Evolutionary conservation across 2,329 filamentous ascomycete genomes (phyloP).

Genomic region (Colletotrichum sp.): DNA sequence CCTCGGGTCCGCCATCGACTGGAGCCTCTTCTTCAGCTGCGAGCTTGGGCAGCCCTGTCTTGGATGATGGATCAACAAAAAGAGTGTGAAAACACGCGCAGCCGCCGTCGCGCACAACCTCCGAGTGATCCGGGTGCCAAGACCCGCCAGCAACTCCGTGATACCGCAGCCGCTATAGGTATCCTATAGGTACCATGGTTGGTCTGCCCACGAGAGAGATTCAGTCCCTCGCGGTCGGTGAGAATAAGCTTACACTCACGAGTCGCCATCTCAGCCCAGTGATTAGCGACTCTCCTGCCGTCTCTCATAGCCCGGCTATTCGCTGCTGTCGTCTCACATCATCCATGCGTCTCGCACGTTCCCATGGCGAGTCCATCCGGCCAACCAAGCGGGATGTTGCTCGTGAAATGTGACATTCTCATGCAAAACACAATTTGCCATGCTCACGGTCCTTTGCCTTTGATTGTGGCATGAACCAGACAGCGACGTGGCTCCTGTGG

Average conservation of each 20-base stretch:
- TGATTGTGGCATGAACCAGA: not conserved
- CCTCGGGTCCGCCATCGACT: not conserved
- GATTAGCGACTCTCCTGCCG: not conserved
- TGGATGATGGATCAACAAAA: not conserved
- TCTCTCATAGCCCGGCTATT: not conserved
- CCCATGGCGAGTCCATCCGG: not conserved
- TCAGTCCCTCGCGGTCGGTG: not conserved
- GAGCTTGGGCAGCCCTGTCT: not conserved
- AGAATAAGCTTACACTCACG: constrained; percentile 18
- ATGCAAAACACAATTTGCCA: not conserved
- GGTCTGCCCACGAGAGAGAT: not conserved
- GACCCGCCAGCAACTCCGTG: constrained; percentile 3
- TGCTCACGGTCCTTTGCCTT: not conserved
- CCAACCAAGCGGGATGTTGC: constrained; percentile 3
- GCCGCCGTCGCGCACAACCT: constrained; percentile 6
- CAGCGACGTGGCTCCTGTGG: constrained; percentile 6
- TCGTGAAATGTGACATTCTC: not conserved
- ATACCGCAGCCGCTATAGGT: constrained; percentile 9
- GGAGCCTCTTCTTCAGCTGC: not conserved
- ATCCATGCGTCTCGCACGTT: constrained; percentile 14
- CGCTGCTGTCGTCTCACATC: constrained; percentile 14
- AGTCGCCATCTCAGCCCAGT: not conserved
- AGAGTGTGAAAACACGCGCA: not conserved
- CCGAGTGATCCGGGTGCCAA: constrained; percentile 22
- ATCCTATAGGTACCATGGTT: not conserved